These are phyloP conservation scores for Pseudoscleropodium purum DNA, from an alignment of 225 moss, liverwort and hornwort species.

Conservation along the genomic window DNA sequence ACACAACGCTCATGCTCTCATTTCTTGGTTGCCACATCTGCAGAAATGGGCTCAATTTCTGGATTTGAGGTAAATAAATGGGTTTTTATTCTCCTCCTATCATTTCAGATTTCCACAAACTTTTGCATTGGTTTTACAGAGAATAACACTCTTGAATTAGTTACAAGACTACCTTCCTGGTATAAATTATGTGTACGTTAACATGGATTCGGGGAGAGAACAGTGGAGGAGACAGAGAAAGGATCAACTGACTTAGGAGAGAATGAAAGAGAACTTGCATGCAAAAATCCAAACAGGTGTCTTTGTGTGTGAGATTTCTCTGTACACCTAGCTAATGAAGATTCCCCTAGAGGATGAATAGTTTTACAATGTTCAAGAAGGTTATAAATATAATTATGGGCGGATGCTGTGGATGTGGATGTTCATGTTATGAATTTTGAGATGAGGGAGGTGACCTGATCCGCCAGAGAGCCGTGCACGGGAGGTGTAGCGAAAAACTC, in stretches of 20 bases:
- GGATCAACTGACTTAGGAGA: neutral
- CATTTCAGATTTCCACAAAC: no score
- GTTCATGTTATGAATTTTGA: neutral
- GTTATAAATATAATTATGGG: neutral
- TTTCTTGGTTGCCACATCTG: neutral
- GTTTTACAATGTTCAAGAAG: neutral
- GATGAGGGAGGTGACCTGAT: slow-evolving; percentile 25
- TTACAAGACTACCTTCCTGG: neutral
- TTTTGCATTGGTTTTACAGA: no score
- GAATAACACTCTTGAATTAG: neutral
- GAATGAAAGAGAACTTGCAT: neutral
- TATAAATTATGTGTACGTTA: no score
- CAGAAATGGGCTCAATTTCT: neutral
- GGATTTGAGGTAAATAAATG: neutral
- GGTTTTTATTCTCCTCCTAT: neutral
- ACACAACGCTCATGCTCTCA: neutral
- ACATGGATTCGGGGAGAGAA: neutral
- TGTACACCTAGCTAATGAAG: neutral
- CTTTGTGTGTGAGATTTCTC: neutral
- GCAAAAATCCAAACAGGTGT: neutral
- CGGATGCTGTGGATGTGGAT: no score
- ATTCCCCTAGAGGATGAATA: neutral
- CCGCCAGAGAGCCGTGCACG: slow-evolving; percentile 66
- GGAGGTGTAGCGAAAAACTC: slow-evolving; percentile 90
- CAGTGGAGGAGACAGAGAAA: neutral